Evolutionary conservation across 1,284 basidiomycete species (phyloP).

Genomic region (Cutaneotrichosporon dermatis): DNA sequence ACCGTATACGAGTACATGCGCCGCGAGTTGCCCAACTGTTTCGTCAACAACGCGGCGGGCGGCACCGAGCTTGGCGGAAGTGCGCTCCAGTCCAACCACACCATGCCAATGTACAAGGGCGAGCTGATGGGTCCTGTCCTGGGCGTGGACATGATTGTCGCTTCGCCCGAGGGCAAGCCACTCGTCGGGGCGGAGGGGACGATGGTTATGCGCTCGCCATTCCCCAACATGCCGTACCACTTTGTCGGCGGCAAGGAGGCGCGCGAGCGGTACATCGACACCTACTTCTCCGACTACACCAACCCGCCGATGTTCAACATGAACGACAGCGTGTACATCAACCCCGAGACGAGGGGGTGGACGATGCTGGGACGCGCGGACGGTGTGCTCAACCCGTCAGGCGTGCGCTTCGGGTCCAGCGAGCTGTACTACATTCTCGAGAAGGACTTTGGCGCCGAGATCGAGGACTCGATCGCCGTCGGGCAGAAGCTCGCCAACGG

Average conservation of each 20-base stretch:
- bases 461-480: constrained; percentile 39
- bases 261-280: constrained; percentile 39
- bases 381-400: constrained; percentile 30
- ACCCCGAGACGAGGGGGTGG: constrained; percentile 19
- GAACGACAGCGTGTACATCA: constrained; percentile 22
- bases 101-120: constrained; percentile 35
- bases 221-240: constrained; percentile 41
- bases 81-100: constrained; percentile 28
- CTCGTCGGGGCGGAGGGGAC: constrained; percentile 31
- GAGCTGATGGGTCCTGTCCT: constrained; percentile 37
- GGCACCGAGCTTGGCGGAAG: constrained; percentile 42
- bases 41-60: constrained; percentile 31
- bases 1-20: constrained; percentile 26
- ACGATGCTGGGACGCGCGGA: constrained; percentile 24
- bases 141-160: constrained; percentile 34
- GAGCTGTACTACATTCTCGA: constrained; percentile 31
- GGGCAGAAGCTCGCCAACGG: constrained; percentile 31
- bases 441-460: constrained; percentile 25
- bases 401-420: constrained; percentile 26
- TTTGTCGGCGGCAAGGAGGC: constrained; percentile 22
- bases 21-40: constrained; percentile 24
- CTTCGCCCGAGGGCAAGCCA: constrained; percentile 11
- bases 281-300: constrained; percentile 37
- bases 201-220: constrained; percentile 35
- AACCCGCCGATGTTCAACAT: constrained; percentile 25